These are phyloP conservation scores for Erysimum cheiranthoides DNA, from an alignment of 345 rosid species.

Conservation along the genomic window DNA sequence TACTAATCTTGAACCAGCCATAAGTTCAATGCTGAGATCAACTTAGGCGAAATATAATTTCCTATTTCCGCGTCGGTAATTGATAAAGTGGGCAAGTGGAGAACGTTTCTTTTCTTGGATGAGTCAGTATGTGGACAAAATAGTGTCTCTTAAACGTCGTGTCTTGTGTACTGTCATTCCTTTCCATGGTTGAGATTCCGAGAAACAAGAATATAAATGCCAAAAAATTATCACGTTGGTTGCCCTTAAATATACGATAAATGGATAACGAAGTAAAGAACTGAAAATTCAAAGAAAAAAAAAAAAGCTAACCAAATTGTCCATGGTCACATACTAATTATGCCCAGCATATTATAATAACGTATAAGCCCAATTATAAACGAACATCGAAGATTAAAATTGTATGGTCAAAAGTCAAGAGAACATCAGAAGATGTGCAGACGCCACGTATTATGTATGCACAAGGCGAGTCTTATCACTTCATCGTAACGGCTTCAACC, in stretches of 20 bases:
- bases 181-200: not conserved
- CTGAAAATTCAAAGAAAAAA: not conserved
- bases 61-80: too few relatives aligned
- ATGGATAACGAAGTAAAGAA: not conserved
- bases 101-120: slow-evolving; percentile 20
- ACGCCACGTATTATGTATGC: slow-evolving; percentile 11
- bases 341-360: too few relatives aligned
- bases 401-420: not conserved
- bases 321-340: not conserved
- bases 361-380: not conserved
- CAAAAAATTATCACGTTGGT: too few relatives aligned
- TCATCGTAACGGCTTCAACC: not conserved
- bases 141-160: not conserved
- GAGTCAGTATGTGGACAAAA: not conserved
- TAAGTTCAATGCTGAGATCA: slow-evolving; percentile 26
- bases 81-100: too few relatives aligned
- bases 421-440: not conserved
- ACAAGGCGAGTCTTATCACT: slow-evolving; percentile 1
- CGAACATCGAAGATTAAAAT: not conserved
- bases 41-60: too few relatives aligned
- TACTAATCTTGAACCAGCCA: slow-evolving; percentile 64
- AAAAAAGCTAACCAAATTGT: not conserved
- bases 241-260: not conserved
- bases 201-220: not conserved
- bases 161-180: not conserved